Percentiles rank a stretch among this genome's conserved stretches.
Conservation (phyloP, 2,329 filamentous ascomycete species). For the Fusarium sp. region DNA sequence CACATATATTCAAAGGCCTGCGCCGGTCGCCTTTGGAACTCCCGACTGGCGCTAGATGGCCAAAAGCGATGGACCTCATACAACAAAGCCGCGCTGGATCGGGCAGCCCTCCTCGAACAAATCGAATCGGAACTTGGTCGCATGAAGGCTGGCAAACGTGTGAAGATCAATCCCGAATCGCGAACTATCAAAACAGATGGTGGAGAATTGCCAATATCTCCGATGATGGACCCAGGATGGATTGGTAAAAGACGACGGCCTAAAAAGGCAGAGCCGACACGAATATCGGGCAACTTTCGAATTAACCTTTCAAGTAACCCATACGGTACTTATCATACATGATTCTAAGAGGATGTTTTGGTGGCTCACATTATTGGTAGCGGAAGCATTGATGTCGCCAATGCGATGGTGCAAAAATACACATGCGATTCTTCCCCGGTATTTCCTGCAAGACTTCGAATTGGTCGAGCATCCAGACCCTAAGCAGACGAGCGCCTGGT, state of each 20-base stretch:
- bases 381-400: constrained; percentile 71
- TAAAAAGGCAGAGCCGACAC: constrained; percentile 53
- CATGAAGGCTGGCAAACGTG: constrained; percentile 47
- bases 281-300: constrained; percentile 63
- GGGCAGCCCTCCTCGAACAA: constrained; percentile 50
- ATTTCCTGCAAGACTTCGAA: constrained; percentile 74
- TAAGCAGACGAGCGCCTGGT: constrained; percentile 64
- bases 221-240: constrained; percentile 66
- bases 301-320: constrained; percentile 71
- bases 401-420: constrained; percentile 69
- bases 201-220: constrained; percentile 66
- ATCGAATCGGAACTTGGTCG: constrained; percentile 52
- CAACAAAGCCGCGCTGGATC: constrained; percentile 49
- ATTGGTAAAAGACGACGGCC: constrained; percentile 60
- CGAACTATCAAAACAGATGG: constrained; percentile 62
- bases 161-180: constrained; percentile 55
- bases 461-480: constrained; percentile 69
- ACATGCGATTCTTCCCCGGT: constrained; percentile 63
- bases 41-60: constrained; percentile 8
- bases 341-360: background rate
- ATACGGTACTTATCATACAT: constrained; percentile 67
- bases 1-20: constrained; percentile 45
- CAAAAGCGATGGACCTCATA: constrained; percentile 53
- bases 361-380: constrained; percentile 54
- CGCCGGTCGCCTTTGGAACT: constrained; percentile 21